These are phyloP conservation scores for Ajuga reptans DNA, from an alignment of 305 asterid species.

Conservation along the genomic window DNA sequence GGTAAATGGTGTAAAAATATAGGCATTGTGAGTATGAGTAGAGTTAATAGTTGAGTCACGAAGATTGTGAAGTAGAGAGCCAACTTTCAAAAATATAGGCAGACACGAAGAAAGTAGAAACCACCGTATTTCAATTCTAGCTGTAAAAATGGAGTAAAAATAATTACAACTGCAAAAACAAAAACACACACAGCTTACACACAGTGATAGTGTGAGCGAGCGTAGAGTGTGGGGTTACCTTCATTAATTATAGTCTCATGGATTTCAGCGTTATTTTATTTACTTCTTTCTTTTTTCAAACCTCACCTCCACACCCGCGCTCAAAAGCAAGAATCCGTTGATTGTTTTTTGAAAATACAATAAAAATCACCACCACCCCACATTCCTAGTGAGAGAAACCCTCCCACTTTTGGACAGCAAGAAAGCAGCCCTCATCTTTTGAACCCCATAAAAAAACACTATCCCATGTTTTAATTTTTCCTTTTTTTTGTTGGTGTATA, in stretches of 20 bases:
- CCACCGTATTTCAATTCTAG: not conserved
- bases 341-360: slow-evolving; percentile 33
- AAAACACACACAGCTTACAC: slow-evolving; percentile 11
- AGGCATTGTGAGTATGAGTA: not conserved
- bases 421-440: slow-evolving; percentile 39
- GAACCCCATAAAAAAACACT: slow-evolving; percentile 30
- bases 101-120: slow-evolving; percentile 12
- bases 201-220: slow-evolving; percentile 42
- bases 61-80: slow-evolving; percentile 34
- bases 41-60: slow-evolving; percentile 60
- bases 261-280: slow-evolving; percentile 63
- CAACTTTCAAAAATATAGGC: slow-evolving; percentile 15
- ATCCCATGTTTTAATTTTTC: slow-evolving; percentile 28
- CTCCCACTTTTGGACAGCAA: slow-evolving; percentile 31
- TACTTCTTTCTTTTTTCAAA: slow-evolving; percentile 39
- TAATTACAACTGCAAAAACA: not conserved
- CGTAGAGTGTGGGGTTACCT: slow-evolving; percentile 36
- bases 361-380: slow-evolving; percentile 18
- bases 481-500: slow-evolving; percentile 3
- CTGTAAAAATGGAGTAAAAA: not conserved
- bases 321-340: slow-evolving; percentile 67
- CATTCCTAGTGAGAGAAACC: slow-evolving; percentile 21
- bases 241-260: slow-evolving; percentile 66
- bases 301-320: slow-evolving; percentile 63
- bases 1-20: no score